Evolutionary conservation across 1,284 basidiomycete genomes (phyloP).

Genomic region (Omphalotus olearius): DNA sequence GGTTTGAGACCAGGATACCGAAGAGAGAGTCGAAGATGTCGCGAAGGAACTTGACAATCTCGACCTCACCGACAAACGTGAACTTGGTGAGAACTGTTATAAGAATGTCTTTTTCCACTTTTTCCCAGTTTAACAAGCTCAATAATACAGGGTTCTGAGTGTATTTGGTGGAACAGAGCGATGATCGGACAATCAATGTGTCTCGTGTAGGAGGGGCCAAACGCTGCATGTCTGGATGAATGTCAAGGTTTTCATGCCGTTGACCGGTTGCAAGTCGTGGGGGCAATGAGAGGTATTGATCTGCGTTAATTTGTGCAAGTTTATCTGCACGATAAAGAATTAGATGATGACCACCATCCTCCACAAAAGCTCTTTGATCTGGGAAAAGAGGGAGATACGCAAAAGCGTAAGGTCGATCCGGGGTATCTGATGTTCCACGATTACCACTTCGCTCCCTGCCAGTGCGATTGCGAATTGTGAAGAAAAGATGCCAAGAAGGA

Average conservation of each 20-base stretch:
- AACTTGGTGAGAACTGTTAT: constrained; percentile 80
- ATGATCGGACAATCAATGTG: constrained; percentile 79
- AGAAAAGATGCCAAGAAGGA: constrained; percentile 88
- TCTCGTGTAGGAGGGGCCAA: constrained; percentile 73
- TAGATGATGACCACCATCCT: constrained; percentile 88
- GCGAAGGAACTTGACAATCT: constrained; percentile 92
- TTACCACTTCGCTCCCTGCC: constrained; percentile 42
- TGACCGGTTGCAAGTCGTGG: constrained; percentile 53
- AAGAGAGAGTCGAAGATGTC: constrained; percentile 95
- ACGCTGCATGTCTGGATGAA: constrained; percentile 64
- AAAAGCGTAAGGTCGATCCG: constrained; percentile 86
- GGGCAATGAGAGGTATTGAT: constrained; percentile 69
- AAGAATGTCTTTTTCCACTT: constrained; percentile 66
- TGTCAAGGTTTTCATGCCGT: constrained; percentile 51
- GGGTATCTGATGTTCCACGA: constrained; percentile 33
- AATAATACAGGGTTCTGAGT: constrained; percentile 90
- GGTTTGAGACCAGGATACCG: constrained; percentile 75
- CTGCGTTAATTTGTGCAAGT: constrained; percentile 53
- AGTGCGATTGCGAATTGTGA: constrained; percentile 85
- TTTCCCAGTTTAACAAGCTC: constrained; percentile 83
- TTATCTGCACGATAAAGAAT: constrained; percentile 81
- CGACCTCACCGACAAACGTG: constrained; percentile 88
- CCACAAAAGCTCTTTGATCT: constrained; percentile 75
- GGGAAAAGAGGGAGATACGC: constrained; percentile 88
- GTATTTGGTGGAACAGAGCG: constrained; percentile 88